Percentiles rank a stretch among this genome's conserved stretches.
These are phyloP conservation scores for Globisporangium paddicum DNA, from an alignment of 352 stramenopile species.

Conservation along the genomic window DNA sequence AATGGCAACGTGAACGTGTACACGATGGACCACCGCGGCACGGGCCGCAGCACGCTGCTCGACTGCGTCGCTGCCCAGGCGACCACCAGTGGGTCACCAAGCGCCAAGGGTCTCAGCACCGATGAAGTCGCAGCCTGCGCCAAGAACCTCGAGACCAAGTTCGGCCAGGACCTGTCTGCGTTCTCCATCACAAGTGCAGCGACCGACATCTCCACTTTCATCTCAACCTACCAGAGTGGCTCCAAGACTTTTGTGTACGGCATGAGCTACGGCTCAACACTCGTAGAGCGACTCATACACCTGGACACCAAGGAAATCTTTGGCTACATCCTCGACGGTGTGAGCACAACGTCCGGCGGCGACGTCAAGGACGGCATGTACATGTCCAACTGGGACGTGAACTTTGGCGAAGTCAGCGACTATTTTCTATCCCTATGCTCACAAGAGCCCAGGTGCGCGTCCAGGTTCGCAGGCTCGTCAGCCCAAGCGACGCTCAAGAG, in stretches of 20 bases:
- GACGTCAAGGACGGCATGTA: slow-evolving; percentile 24
- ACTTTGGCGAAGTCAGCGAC: slow-evolving; percentile 33
- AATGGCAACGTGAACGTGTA: slow-evolving; percentile 35
- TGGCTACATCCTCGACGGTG: slow-evolving; percentile 46
- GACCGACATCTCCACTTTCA: slow-evolving; percentile 21
- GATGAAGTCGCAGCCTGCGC: slow-evolving; percentile 26
- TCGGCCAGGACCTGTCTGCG: slow-evolving; percentile 18
- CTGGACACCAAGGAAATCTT: slow-evolving; percentile 27
- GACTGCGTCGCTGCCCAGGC: slow-evolving; percentile 26
- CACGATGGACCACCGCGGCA: slow-evolving; percentile 44
- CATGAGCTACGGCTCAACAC: slow-evolving; percentile 42
- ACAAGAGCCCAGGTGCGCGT: slow-evolving; percentile 14
- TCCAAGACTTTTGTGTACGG: slow-evolving; percentile 29
- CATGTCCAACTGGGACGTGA: slow-evolving; percentile 30
- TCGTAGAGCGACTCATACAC: slow-evolving; percentile 47
- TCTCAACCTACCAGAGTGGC: slow-evolving; percentile 12
- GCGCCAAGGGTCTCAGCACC: slow-evolving; percentile 12
- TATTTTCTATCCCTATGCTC: slow-evolving; percentile 22
- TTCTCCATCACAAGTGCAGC: slow-evolving; percentile 52
- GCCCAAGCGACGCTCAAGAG: not conserved
- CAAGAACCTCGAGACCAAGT: slow-evolving; percentile 24
- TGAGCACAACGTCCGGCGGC: slow-evolving; percentile 31
- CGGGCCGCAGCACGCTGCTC: slow-evolving; percentile 24
- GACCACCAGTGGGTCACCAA: slow-evolving; percentile 20
- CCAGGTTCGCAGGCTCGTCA: slow-evolving; percentile 11